Conservation (phyloP, 208 protist genomes). For the Trypanosoma avium region DNA sequence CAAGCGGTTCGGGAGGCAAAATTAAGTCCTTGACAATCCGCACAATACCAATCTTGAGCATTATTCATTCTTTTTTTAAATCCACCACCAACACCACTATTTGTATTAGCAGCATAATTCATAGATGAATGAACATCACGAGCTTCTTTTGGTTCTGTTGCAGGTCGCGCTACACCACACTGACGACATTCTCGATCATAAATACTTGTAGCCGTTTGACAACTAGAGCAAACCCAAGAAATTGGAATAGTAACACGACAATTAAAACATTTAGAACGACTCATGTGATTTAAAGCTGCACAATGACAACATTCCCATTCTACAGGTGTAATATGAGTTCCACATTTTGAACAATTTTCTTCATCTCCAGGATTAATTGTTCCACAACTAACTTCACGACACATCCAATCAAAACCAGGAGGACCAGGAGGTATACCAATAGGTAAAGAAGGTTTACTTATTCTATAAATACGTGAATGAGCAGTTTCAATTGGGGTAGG, state of each 20-base stretch:
- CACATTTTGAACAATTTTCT: constrained; percentile 63
- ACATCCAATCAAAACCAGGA: constrained; percentile 90
- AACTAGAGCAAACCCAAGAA: constrained; percentile 66
- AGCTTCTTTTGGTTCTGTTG: constrained; percentile 45
- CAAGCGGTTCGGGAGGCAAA: constrained; percentile 69
- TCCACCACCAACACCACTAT: constrained; percentile 3
- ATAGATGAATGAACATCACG: constrained; percentile 29
- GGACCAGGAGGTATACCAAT: constrained; percentile 36
- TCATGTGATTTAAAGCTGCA: constrained; percentile 77
- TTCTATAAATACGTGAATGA: constrained; percentile 24
- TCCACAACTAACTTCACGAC: constrained; percentile 52
- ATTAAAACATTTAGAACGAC: constrained; percentile 75
- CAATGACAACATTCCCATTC: constrained; percentile 86
- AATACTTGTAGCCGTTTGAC: constrained; percentile 60
- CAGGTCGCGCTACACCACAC: constrained; percentile 43
- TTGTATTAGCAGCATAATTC: not conserved
- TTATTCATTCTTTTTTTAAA: no score
- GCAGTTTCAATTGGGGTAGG: constrained; percentile 16
- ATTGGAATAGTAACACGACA: constrained; percentile 67
- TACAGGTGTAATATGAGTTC: constrained; percentile 46
- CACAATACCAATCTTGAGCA: constrained; percentile 84
- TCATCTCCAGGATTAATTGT: constrained; percentile 81
- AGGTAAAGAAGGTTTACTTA: constrained; percentile 21
- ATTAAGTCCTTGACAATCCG: constrained; percentile 65
- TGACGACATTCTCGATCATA: constrained; percentile 73